phyloP scores from a whole-genome alignment of 306 rosid species.

The Citrullus colocynthis region DNA sequence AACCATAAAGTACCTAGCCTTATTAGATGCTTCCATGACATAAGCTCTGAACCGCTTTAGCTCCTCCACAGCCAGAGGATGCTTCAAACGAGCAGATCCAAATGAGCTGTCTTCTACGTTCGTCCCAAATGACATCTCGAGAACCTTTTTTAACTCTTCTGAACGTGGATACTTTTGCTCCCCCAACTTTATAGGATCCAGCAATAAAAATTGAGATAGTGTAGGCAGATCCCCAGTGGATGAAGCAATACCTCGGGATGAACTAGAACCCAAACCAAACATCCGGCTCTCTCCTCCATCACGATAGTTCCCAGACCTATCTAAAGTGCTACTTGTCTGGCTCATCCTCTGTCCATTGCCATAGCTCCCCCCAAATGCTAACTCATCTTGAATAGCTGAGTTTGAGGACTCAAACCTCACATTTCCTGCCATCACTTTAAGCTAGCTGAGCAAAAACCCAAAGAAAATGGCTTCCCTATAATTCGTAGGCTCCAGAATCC shows the following conservation, averaged over 20 bases:
- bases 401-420: constrained; percentile 39
- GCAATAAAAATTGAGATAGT: constrained; percentile 33
- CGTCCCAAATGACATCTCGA: constrained; percentile 47
- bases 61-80: constrained; percentile 46
- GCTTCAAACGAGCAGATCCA: constrained; percentile 50
- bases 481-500: constrained; percentile 11
- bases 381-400: constrained; percentile 41
- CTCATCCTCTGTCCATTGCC: constrained; percentile 39
- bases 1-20: constrained; percentile 45
- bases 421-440: constrained; percentile 51
- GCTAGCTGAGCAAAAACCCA: constrained; percentile 20
- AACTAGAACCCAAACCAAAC: constrained; percentile 30
- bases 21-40: constrained; percentile 37
- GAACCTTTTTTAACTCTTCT: constrained; percentile 42
- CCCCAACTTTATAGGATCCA: constrained; percentile 51
- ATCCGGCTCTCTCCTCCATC: constrained; percentile 41
- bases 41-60: constrained; percentile 49
- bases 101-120: constrained; percentile 44
- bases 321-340: constrained; percentile 33
- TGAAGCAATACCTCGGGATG: constrained; percentile 35
- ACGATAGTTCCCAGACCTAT: constrained; percentile 47
- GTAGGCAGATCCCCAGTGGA: constrained; percentile 34
- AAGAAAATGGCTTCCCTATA: constrained; percentile 11
- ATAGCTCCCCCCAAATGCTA: constrained; percentile 32
- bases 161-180: constrained; percentile 34